Percentiles rank a stretch among this genome's conserved stretches.
Evolutionary conservation across 1,284 basidiomycete genomes (phyloP).

Genomic region (Cystobasidiaceae sp.): DNA sequence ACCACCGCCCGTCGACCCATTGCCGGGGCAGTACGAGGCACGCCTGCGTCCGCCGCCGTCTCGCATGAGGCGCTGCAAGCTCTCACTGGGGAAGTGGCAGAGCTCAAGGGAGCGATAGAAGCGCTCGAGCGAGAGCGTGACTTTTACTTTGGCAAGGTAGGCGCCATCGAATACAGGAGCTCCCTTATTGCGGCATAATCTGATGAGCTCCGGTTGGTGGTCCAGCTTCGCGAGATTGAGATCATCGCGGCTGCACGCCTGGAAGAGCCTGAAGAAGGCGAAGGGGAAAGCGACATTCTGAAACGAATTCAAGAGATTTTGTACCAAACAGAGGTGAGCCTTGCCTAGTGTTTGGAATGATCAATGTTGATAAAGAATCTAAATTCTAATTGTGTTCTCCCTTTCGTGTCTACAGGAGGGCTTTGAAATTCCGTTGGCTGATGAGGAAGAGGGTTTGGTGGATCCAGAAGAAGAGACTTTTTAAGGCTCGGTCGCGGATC

Average conservation of each 20-base stretch:
- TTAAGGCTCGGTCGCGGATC: too few species aligned
- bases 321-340: constrained; percentile 65
- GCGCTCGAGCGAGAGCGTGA: constrained; percentile 52
- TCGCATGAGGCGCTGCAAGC: constrained; percentile 52
- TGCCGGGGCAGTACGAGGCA: background rate
- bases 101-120: constrained; percentile 71
- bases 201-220: background rate
- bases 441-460: constrained; percentile 45
- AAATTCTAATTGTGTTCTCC: background rate
- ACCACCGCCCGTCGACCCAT: background rate
- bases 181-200: background rate
- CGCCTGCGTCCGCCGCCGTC: background rate
- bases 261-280: constrained; percentile 42
- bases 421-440: constrained; percentile 63
- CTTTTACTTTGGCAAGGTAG: constrained; percentile 95
- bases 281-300: constrained; percentile 64
- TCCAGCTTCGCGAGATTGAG: constrained; percentile 87
- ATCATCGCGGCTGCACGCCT: constrained; percentile 62
- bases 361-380: background rate
- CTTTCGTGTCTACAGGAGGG: constrained; percentile 51
- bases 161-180: constrained; percentile 37
- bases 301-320: constrained; percentile 86
- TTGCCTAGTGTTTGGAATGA: background rate
- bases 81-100: constrained; percentile 71
- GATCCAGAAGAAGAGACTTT: constrained; percentile 42